Base-by-base conservation (phyloP, 345 rosid species). In the Microcos paniculata region DNA sequence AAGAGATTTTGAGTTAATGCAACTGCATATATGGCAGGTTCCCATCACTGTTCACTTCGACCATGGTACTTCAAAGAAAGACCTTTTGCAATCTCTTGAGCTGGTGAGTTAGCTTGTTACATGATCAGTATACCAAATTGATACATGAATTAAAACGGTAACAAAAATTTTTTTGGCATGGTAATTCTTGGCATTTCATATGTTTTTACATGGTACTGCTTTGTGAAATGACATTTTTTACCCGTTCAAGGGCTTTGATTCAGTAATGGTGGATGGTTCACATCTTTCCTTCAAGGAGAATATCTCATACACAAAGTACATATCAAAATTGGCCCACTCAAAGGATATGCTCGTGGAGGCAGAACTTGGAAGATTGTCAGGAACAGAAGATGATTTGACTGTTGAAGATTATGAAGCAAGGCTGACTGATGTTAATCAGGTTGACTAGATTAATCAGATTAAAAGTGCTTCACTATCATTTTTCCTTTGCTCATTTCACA, bases 181-280 rank as follows among this genome's bases (percentile, higher is more conserved):
- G 28, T 30, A 69, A 11, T 69, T 63, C 49, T 77, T 64, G 15
- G 21, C 19, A 4, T 46, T 59, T 48, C 35, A 28, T 77, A 14
- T 49, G 9, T 70, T 26, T 40, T 10, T n/a, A 57, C 33, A 14
- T n/a, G 11, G 35, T 74, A 68, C 33, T 35, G 38, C 62, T 73
- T 72, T 70, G 23, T 21, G 58, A 73, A 62, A 62, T 52, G 75
- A 30, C 76, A 43, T 76, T 77, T 69, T 45, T 56, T n/a, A 65
- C 77, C 67, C 40, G 52, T 70, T 62, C 59, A 83, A 95, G 99
- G 98, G 98, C 77, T 91, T 93, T 76, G 90, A 93, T 83, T 95
- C 99, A 16, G 88, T 95, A 49, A 95, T 93, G 99, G 98, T 86
- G 73, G 98, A 95, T 80, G 99, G 94, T 76, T 95, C 99, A 45